Base-by-base conservation (phyloP, 2,329 filamentous ascomycete genomes). In the Ceratocystis smalleyi region DNA sequence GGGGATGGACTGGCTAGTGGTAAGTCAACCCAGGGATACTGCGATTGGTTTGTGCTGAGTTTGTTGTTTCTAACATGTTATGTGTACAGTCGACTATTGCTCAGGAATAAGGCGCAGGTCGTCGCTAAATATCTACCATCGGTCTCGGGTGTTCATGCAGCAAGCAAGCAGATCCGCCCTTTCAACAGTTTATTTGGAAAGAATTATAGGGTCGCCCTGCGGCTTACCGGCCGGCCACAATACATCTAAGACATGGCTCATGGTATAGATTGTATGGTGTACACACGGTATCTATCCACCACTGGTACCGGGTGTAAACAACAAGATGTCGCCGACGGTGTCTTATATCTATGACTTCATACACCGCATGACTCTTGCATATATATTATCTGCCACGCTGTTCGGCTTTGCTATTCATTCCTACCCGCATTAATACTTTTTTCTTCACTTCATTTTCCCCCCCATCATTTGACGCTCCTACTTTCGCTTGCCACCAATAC, bases 1-100 rank as follows among this genome's bases (percentile, higher is more conserved):
- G 76, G 94, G 94, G 67, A 99, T 99, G 94, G 94, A 99, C 76
- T 99, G 94, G 94, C 79, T 99, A 73, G 91, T 95, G 80, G 89
- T 92, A 76, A 75, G 80, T 79, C 63, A 27, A 54, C 12, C 4
- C 35, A 15, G 35, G 35, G 35, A 40, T 40, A 1, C 3, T 10
- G 32, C 32, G 10, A 35, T 3, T 54, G 24, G 15, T 19, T 5
- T 62, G 5, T 45, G 19, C 40, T 24, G 2, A 27, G 6, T 45
- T 27, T 61, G 30, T 45, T 24, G 8, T 22, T 8, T 61, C 59
- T 63, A 43, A 63, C 61, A 55, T n/a, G 35, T 12, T 40, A 19
- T 30, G 22, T 30, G 27, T 35, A 47, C 17, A 61, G 60, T 62
- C 60, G 10, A 49, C 60, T 4, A 49, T 62, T 43, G 24, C 43